Percentiles rank a stretch among this genome's conserved stretches.
Conservation (phyloP, 192 early-diverging fungal genomes). For the Chytriomyces sp. region DNA sequence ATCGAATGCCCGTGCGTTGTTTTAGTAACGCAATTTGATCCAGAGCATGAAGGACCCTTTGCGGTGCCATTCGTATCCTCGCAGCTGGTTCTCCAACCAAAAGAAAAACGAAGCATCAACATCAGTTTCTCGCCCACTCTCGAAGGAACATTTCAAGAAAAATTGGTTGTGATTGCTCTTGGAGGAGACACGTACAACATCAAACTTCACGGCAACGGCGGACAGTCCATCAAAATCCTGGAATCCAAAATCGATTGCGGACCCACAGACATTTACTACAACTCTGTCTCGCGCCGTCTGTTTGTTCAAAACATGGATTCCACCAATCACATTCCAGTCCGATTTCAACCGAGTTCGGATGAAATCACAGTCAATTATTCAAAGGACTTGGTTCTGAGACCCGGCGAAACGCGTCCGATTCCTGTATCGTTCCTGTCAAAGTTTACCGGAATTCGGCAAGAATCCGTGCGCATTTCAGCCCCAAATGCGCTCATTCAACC, state of each 20-base stretch:
- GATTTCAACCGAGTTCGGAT: slow-evolving; percentile 38
- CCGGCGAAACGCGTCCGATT: slow-evolving; percentile 44
- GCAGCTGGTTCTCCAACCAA: slow-evolving; percentile 49
- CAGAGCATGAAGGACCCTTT: slow-evolving; percentile 13
- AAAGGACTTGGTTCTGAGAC: slow-evolving; percentile 41
- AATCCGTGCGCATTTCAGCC: slow-evolving; percentile 46
- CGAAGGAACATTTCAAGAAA: slow-evolving; percentile 35
- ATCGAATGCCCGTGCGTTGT: slow-evolving; percentile 50
- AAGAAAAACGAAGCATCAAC: slow-evolving; percentile 47
- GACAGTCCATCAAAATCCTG: slow-evolving; percentile 42
- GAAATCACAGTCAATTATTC: slow-evolving; percentile 54
- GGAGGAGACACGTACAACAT: slow-evolving; percentile 48
- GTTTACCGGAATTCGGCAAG: slow-evolving; percentile 51
- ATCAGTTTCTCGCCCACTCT: slow-evolving; percentile 47
- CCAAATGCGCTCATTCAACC: slow-evolving; percentile 38
- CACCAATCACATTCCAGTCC: slow-evolving; percentile 38
- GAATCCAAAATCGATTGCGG: slow-evolving; percentile 61
- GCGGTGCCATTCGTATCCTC: slow-evolving; percentile 43
- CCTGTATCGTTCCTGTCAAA: slow-evolving; percentile 45
- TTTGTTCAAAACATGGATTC: slow-evolving; percentile 40
- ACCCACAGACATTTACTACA: slow-evolving; percentile 59
- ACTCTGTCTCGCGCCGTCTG: slow-evolving; percentile 38
- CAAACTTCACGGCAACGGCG: slow-evolving; percentile 35
- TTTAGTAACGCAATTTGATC: slow-evolving; percentile 27
- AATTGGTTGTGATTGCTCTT: slow-evolving; percentile 47